phyloP scores from a whole-genome alignment of 1,284 basidiomycete genomes.

The Bondarzewia mesenterica region DNA sequence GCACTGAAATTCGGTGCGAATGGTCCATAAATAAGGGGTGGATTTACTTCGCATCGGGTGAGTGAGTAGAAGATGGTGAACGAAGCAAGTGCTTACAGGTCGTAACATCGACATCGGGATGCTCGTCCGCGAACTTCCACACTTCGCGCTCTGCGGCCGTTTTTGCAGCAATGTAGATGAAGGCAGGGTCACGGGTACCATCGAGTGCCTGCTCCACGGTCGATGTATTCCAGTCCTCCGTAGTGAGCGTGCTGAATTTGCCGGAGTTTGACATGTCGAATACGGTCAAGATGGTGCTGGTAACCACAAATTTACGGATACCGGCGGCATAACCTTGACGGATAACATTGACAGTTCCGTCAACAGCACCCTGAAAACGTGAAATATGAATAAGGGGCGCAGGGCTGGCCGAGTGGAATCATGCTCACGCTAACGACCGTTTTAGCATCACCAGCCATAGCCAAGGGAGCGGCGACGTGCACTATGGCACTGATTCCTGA shows the following conservation, averaged over 20 bases:
- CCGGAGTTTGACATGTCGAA: background rate
- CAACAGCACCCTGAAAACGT: slow-evolving; percentile 19
- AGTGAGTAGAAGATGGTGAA: background rate
- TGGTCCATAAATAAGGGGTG: slow-evolving; percentile 15
- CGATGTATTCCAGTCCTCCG: slow-evolving; percentile 14
- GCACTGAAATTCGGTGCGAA: slow-evolving; percentile 11
- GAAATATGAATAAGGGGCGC: no score
- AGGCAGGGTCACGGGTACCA: background rate
- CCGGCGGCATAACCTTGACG: slow-evolving; percentile 21
- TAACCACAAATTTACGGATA: slow-evolving; percentile 19
- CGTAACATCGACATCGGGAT: background rate
- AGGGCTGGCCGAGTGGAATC: no score
- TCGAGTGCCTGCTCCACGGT: slow-evolving; percentile 12
- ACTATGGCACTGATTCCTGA: slow-evolving; percentile 13
- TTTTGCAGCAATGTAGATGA: background rate
- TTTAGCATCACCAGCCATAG: background rate
- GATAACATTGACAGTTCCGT: slow-evolving; percentile 21
- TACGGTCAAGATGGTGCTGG: slow-evolving; percentile 17
- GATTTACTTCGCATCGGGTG: slow-evolving; percentile 14
- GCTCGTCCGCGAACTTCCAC: background rate
- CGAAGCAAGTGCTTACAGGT: background rate
- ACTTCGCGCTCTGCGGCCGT: background rate
- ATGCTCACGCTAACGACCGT: background rate
- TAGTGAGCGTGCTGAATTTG: background rate
- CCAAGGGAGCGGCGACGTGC: slow-evolving; percentile 14